Percentiles rank a stretch among this genome's conserved stretches.
Conservation (phyloP, 768 basidiomycete species). For the Tubosaeta sp. region DNA sequence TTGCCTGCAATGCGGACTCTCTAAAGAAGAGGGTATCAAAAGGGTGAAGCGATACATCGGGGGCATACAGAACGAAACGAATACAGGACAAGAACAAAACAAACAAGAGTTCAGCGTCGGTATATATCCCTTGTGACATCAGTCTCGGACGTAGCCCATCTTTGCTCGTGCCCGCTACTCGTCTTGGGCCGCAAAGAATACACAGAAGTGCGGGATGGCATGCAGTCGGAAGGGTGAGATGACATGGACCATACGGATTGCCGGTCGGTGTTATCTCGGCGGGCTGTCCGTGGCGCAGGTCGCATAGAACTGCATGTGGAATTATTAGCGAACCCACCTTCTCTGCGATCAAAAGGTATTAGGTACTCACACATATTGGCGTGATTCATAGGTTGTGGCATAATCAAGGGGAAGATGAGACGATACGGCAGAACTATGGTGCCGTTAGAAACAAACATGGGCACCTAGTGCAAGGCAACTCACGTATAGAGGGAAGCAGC, state of each 20-base stretch:
- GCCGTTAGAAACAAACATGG: slow-evolving; percentile 4
- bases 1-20: neutral
- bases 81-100: neutral
- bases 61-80: neutral
- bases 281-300: neutral
- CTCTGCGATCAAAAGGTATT: neutral
- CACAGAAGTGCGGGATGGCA: slow-evolving; percentile 1
- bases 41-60: slow-evolving; percentile 6
- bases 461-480: slow-evolving; percentile 9
- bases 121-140: slow-evolving; percentile 18
- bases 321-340: slow-evolving; percentile 2
- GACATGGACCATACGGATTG: neutral
- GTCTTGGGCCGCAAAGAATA: neutral
- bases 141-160: slow-evolving; percentile 25
- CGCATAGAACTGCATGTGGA: slow-evolving; percentile 8
- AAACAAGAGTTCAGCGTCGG: slow-evolving; percentile 6
- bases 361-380: slow-evolving; percentile 20
- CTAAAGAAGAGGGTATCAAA: slow-evolving; percentile 1
- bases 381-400: slow-evolving; percentile 4
- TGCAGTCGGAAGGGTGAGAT: neutral
- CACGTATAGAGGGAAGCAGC: slow-evolving; percentile 57
- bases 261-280: slow-evolving; percentile 4
- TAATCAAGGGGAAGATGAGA: slow-evolving; percentile 35
- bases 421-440: slow-evolving; percentile 49
- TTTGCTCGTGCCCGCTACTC: slow-evolving; percentile 4